phyloP scores from a whole-genome alignment of 768 basidiomycete species.

The Strobilomyces confusus region DNA sequence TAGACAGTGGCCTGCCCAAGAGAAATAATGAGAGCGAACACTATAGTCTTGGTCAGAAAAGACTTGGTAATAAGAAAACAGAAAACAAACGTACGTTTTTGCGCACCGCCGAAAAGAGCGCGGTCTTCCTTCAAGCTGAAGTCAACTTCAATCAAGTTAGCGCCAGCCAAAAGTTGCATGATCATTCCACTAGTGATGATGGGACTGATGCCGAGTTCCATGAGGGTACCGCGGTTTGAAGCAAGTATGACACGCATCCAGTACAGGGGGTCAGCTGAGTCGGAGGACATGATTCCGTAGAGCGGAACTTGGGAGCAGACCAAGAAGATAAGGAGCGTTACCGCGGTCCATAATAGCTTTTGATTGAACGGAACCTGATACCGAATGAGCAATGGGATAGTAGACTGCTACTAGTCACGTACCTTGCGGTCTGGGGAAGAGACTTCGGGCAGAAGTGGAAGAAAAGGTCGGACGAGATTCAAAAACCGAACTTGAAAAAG shows the following conservation, averaged over 20 bases:
- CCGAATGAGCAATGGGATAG: constrained; percentile 1
- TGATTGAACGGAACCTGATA: constrained; percentile 93
- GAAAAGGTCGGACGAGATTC: constrained; percentile 96
- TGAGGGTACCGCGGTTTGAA: constrained; percentile 96
- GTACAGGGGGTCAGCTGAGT: constrained; percentile 98
- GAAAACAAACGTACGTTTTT: constrained; percentile 70
- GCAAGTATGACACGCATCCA: constrained; percentile 99
- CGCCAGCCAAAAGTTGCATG: constrained; percentile 98
- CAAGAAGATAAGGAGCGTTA: constrained; percentile 98
- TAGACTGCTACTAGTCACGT: constrained; percentile 15
- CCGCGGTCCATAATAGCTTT: constrained; percentile 98
- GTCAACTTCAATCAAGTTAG: constrained; percentile 96
- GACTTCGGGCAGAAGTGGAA: constrained; percentile 95
- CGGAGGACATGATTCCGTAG: constrained; percentile 99
- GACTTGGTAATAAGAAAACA: not conserved
- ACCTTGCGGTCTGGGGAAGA: constrained; percentile 98
- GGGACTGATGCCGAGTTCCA: constrained; percentile 98
- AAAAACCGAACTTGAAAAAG: constrained; percentile 75
- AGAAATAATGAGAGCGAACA: constrained; percentile 94
- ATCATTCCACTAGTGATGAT: constrained; percentile 99
- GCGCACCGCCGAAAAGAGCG: constrained; percentile 91
- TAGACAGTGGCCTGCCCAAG: constrained; percentile 97
- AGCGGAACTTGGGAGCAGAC: constrained; percentile 99
- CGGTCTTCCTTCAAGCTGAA: constrained; percentile 96
- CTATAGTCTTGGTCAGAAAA: constrained; percentile 38